These are phyloP conservation scores for Amylostereum chailletii DNA, from an alignment of 1,284 basidiomycete genomes.

Conservation along the genomic window DNA sequence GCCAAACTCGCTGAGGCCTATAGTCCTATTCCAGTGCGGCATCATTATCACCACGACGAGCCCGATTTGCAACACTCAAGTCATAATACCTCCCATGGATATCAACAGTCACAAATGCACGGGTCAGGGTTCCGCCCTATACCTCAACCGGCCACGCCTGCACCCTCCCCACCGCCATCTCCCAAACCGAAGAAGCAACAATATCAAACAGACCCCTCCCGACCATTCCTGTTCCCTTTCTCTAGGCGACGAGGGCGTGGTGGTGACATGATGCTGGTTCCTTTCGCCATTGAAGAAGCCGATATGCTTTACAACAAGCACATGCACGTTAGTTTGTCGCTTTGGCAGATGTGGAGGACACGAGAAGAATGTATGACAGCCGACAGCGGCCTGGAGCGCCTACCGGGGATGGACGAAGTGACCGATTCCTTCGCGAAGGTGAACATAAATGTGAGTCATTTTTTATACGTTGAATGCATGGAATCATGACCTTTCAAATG, in stretches of 20 bases:
- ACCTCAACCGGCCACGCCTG: constrained; percentile 74
- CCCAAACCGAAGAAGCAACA: constrained; percentile 97
- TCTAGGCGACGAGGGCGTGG: constrained; percentile 39
- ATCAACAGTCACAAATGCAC: constrained; percentile 23
- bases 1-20: constrained; percentile 82
- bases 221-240: constrained; percentile 96
- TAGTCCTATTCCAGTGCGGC: constrained; percentile 86
- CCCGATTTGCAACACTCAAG: constrained; percentile 36
- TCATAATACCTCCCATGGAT: constrained; percentile 22
- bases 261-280: constrained; percentile 63
- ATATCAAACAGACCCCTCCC: constrained; percentile 94
- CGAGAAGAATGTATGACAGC: constrained; percentile 91
- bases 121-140: constrained; percentile 39
- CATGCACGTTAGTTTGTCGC: constrained; percentile 82
- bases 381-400: constrained; percentile 83
- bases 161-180: constrained; percentile 82
- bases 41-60: constrained; percentile 84
- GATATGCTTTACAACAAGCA: constrained; percentile 86
- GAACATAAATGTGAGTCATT: constrained; percentile 28
- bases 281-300: constrained; percentile 94
- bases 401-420: constrained; percentile 54
- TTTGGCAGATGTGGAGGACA: constrained; percentile 93
- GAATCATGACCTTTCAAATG: constrained; percentile 6
- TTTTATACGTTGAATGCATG: neutral
- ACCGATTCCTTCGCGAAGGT: constrained; percentile 19